Percentiles rank a stretch among this genome's conserved stretches.
phyloP scores from a whole-genome alignment of 495 filamentous ascomycete genomes.

The Podospora comata region DNA sequence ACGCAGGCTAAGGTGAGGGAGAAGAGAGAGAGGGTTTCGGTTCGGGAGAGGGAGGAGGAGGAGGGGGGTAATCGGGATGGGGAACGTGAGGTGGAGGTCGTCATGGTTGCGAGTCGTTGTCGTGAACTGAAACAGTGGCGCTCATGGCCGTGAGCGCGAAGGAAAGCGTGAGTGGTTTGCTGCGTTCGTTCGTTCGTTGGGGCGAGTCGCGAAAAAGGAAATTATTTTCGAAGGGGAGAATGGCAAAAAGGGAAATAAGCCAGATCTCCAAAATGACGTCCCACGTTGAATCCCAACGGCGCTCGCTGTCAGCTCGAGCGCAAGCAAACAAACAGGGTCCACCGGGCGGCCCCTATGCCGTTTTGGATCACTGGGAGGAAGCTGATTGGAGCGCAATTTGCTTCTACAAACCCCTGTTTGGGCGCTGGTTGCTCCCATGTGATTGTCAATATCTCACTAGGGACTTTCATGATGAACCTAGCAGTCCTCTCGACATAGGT shows the following conservation, averaged over 20 bases:
- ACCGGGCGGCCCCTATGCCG: background rate
- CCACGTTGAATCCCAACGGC: background rate
- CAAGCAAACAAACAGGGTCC: background rate
- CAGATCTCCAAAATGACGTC: slow-evolving; percentile 25
- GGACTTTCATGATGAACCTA: no score
- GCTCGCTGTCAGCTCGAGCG: background rate
- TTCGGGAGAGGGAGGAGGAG: slow-evolving; percentile 53
- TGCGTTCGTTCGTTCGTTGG: background rate
- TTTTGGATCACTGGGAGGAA: background rate
- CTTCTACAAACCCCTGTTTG: background rate
- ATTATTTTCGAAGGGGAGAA: background rate
- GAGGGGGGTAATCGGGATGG: slow-evolving; percentile 7
- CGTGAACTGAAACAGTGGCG: background rate
- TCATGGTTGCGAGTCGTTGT: slow-evolving; percentile 14
- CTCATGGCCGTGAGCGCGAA: background rate
- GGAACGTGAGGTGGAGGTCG: background rate
- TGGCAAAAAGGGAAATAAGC: slow-evolving; percentile 8
- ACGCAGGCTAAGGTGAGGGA: slow-evolving; percentile 65
- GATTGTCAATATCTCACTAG: background rate
- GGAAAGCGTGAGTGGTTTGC: background rate
- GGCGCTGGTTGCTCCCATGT: background rate
- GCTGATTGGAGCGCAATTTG: slow-evolving; percentile 8
- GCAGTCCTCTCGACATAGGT: no score
- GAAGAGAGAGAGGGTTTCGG: slow-evolving; percentile 69
- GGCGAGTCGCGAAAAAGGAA: no score